Conservation (phyloP, 495 filamentous ascomycete species). For the Pyrenula aspistea region DNA sequence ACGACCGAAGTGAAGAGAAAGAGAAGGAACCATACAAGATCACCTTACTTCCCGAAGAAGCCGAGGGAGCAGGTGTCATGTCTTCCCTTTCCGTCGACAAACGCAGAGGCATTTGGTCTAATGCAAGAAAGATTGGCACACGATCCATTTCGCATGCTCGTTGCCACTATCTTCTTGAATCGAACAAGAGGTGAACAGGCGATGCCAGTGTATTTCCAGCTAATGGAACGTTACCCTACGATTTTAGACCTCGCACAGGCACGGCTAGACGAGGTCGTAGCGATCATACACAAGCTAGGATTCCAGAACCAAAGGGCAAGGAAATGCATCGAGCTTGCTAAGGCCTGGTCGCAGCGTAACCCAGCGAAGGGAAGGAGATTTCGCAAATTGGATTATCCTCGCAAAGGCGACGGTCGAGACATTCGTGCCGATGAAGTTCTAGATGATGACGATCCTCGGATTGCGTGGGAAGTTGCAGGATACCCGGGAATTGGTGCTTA, state of each 20-base stretch:
- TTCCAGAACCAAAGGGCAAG: conserved; percentile 53
- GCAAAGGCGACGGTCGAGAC: conserved; percentile 37
- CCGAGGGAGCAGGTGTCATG: conserved; percentile 41
- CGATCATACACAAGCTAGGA: conserved; percentile 60
- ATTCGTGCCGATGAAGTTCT: conserved; percentile 37
- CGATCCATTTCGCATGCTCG: conserved; percentile 59
- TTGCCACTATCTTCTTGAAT: conserved; percentile 76
- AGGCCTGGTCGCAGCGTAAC: conserved; percentile 53
- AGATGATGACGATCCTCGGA: conserved; percentile 26
- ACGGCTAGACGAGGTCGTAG: conserved; percentile 39
- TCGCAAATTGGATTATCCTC: conserved; percentile 59
- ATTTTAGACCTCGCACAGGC: conserved; percentile 52
- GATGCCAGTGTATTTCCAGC: conserved; percentile 58
- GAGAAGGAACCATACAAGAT: conserved; percentile 17
- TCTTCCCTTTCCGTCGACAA: conserved; percentile 60
- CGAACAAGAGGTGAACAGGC: conserved; percentile 63
- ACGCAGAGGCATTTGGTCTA: conserved; percentile 54
- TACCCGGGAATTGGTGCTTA: conserved; percentile 76
- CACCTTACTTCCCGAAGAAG: conserved; percentile 31
- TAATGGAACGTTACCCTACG: conserved; percentile 59
- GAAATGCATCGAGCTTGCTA: conserved; percentile 55
- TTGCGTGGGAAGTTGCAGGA: conserved; percentile 78
- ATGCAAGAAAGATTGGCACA: conserved; percentile 69
- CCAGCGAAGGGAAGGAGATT: conserved; percentile 49
- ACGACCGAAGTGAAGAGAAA: neutral